phyloP scores from a whole-genome alignment of 371 early-diverging fungal genomes.

The Chytridiales sp. region DNA sequence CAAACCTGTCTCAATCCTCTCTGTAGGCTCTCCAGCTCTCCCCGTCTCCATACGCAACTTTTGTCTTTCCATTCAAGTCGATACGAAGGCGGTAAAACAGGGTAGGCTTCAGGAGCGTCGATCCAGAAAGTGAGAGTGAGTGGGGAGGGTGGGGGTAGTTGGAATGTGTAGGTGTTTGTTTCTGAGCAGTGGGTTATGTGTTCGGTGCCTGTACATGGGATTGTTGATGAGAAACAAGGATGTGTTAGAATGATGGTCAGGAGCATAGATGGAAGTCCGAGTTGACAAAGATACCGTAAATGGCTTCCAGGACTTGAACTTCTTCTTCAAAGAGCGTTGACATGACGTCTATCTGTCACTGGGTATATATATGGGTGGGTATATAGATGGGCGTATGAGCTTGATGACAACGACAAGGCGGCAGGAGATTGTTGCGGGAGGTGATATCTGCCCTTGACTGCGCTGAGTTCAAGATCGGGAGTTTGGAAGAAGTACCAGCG shows the following conservation, averaged over 20 bases:
- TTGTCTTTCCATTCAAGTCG: not conserved
- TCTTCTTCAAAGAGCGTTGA: not conserved
- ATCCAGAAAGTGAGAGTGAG: conserved; percentile 3
- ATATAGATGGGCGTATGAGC: too few relatives aligned
- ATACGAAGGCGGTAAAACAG: not conserved
- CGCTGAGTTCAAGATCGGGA: too few relatives aligned
- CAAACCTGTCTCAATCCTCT: not conserved
- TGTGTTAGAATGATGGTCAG: too few relatives aligned
- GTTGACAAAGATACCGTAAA: conserved; percentile 1
- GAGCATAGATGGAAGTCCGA: not conserved
- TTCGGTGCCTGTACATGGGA: not conserved
- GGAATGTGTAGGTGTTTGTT: not conserved
- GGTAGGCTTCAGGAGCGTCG: not conserved
- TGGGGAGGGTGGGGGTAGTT: not conserved
- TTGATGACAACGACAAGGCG: too few relatives aligned
- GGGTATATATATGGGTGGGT: too few relatives aligned
- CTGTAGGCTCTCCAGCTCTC: not conserved
- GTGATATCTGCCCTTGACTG: too few relatives aligned
- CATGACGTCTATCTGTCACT: too few relatives aligned
- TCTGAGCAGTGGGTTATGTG: not conserved
- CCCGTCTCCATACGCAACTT: not conserved
- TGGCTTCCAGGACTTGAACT: conserved; percentile 10
- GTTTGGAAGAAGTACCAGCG: too few relatives aligned
- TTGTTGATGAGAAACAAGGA: too few relatives aligned
- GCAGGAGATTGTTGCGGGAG: too few relatives aligned